These are phyloP conservation scores for Aspergillus novoparasiticus DNA, from an alignment of 2,329 filamentous ascomycete genomes.

Conservation along the genomic window DNA sequence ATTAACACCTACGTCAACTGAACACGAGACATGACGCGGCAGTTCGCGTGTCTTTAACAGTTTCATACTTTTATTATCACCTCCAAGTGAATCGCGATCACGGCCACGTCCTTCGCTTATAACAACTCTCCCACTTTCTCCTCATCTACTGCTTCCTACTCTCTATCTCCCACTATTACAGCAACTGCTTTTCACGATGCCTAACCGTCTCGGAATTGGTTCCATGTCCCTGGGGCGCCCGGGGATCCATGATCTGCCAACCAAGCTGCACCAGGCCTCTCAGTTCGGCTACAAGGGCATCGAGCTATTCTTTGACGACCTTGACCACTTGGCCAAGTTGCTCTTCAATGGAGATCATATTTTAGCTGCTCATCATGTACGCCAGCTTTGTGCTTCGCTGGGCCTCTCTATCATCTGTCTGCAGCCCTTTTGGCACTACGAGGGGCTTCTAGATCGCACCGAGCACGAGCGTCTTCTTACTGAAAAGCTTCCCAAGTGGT, in stretches of 20 bases:
- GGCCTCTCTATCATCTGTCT: constrained; percentile 54
- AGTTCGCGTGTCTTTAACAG: neutral
- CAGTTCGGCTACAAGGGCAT: constrained; percentile 40
- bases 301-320: constrained; percentile 41
- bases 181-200: constrained; percentile 19
- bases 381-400: constrained; percentile 46
- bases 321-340: constrained; percentile 32
- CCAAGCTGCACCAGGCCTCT: constrained; percentile 70
- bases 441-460: constrained; percentile 67
- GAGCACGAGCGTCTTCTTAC: constrained; percentile 61
- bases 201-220: constrained; percentile 62
- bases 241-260: constrained; percentile 66
- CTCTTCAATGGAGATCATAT: constrained; percentile 27
- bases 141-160: neutral
- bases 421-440: constrained; percentile 78
- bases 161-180: neutral
- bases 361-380: constrained; percentile 45
- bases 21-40: neutral
- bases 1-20: neutral
- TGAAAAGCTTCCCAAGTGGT: constrained; percentile 68
- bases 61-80: neutral
- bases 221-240: constrained; percentile 77
- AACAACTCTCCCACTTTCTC: neutral
- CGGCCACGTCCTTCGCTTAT: neutral
- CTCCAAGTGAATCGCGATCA: neutral